Base-by-base conservation (phyloP, 2,329 filamentous ascomycete genomes). In the Xylaria sp. region DNA sequence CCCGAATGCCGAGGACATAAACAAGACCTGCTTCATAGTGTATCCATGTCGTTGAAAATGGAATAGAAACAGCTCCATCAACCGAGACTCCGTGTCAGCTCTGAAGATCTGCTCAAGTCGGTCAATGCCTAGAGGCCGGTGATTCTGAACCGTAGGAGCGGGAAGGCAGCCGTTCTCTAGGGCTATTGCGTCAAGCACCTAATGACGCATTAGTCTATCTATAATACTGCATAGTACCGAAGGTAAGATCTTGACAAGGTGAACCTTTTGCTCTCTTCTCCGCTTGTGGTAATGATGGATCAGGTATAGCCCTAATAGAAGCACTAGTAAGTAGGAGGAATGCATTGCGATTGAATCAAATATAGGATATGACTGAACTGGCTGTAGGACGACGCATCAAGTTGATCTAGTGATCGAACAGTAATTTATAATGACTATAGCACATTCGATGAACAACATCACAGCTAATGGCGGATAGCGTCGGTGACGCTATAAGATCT, bases 21-120 rank as follows among this genome's bases (percentile, higher is more conserved):
- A 47, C 45, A 72, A 70, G 12, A 64, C 56, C 34, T 72, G 68
- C 47, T 72, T 68, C 14, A 69, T 19, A n/a, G 70, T 72, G 45
- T 70, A 72, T 42, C 70, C 70, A 30, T 65, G 68, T 61, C 68
- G 65, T 42, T 65, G 55, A 42, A 70, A 72, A 45, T 72, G 68
- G 65, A 70, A 70, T 1, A 72, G 24, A 34, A 72, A 72, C 12
- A 70, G 57, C 51, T 72, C 70, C 70, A 72, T 72, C 14, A 72
- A 36, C 7, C 70, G 63, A 24, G 5, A 48, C 39, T 70, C 65
- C 9, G 65, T 55, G 51, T 68, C 63, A 2, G 68, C 70, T 48
- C 70, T 66, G 60, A 70, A 70, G 17, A 72, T 70, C 39, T 72
- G 70, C 53, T 70, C 70, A 1, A 72, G 65, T 19, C 68, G 55